These are phyloP conservation scores for Fusarium circinatum DNA, from an alignment of 2,329 filamentous ascomycete species.

Conservation along the genomic window DNA sequence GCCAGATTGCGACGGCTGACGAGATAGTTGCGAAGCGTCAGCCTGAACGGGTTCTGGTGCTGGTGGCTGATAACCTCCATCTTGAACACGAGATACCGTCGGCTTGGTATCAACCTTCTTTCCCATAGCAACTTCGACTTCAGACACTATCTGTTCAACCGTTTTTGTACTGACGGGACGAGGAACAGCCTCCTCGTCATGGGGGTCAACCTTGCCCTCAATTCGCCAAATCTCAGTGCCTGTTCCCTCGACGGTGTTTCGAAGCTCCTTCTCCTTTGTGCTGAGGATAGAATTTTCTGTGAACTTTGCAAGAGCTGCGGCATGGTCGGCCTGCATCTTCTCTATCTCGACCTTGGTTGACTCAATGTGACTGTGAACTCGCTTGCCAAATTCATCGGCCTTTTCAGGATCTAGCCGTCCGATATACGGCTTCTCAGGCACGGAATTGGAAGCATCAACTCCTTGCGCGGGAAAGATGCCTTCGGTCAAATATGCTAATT, in stretches of 20 bases:
- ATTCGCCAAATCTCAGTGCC: conserved; percentile 71
- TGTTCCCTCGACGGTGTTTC: conserved; percentile 69
- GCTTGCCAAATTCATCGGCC: conserved; percentile 83
- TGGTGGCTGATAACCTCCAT: conserved; percentile 78
- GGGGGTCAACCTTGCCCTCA: conserved; percentile 64
- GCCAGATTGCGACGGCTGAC: conserved; percentile 63
- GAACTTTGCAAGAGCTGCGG: conserved; percentile 77
- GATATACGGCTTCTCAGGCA: conserved; percentile 68
- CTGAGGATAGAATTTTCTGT: conserved; percentile 76
- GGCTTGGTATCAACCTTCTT: conserved; percentile 73
- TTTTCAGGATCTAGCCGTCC: conserved; percentile 76
- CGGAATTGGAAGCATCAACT: conserved; percentile 57
- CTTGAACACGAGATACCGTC: conserved; percentile 76
- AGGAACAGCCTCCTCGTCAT: conserved; percentile 57
- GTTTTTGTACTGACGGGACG: conserved; percentile 58
- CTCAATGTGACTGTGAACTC: conserved; percentile 76
- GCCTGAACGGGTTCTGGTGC: conserved; percentile 56
- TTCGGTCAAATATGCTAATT: conserved; percentile 82
- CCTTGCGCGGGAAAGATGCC: conserved; percentile 80
- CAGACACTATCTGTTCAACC: conserved; percentile 77
- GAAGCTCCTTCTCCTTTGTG: conserved; percentile 79
- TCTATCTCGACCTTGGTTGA: conserved; percentile 85
- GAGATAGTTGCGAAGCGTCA: conserved; percentile 56
- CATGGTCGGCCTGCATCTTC: conserved; percentile 83
- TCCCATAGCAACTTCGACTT: conserved; percentile 77